Evolutionary conservation across 1,139 yeast species (phyloP).

Genomic region (Candida sp.): DNA sequence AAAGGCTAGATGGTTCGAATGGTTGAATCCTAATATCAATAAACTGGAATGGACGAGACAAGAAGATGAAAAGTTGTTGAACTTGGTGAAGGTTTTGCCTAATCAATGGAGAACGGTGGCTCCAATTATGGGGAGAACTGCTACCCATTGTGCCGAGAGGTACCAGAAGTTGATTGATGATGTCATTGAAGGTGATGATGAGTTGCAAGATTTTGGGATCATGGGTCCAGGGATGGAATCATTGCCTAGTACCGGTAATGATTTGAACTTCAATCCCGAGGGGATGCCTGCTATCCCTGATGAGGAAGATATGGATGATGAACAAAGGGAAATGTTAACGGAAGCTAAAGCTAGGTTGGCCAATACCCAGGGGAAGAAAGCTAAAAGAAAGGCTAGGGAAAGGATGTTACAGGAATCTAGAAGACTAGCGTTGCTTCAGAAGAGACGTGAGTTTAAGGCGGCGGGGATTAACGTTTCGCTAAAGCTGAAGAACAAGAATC

Average conservation of each 20-base stretch:
- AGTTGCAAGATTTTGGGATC: slow-evolving; percentile 33
- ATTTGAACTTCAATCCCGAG: slow-evolving; percentile 70
- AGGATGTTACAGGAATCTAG: slow-evolving; percentile 70
- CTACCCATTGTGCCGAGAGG: slow-evolving; percentile 85
- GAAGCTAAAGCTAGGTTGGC: slow-evolving; percentile 93
- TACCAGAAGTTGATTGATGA: slow-evolving; percentile 75
- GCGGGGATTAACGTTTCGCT: slow-evolving; percentile 71
- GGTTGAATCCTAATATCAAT: slow-evolving; percentile 71
- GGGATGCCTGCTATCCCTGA: slow-evolving; percentile 84
- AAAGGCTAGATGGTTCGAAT: slow-evolving; percentile 90
- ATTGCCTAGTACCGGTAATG: slow-evolving; percentile 15
- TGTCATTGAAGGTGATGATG: slow-evolving; percentile 29
- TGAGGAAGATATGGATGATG: slow-evolving; percentile 68
- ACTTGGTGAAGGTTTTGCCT: slow-evolving; percentile 69
- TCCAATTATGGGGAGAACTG: slow-evolving; percentile 76
- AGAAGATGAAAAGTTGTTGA: slow-evolving; percentile 73
- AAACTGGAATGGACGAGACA: slow-evolving; percentile 67
- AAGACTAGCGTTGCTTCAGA: slow-evolving; percentile 73
- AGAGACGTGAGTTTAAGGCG: slow-evolving; percentile 79
- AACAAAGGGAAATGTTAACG: slow-evolving; percentile 86
- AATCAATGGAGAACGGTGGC: slow-evolving; percentile 95
- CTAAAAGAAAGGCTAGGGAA: slow-evolving; percentile 87
- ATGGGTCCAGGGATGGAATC: slow-evolving; percentile 56
- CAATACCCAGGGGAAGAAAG: slow-evolving; percentile 93
- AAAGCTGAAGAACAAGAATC: slow-evolving; percentile 48